Conservation (phyloP, 169 alveolate genomes). For the Perkinsus chesapeaki region DNA sequence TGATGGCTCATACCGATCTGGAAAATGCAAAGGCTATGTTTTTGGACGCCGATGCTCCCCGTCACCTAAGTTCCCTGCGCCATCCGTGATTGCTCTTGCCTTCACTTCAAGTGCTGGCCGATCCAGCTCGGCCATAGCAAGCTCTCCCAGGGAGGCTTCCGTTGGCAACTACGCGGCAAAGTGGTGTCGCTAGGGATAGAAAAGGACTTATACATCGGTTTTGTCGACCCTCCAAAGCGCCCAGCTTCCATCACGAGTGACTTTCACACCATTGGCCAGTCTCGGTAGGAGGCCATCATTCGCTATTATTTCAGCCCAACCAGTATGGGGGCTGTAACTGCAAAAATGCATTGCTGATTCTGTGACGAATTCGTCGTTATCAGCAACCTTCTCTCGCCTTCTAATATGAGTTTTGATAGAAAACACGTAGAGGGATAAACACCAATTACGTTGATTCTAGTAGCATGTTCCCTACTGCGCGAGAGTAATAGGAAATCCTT, state of each 20-base stretch:
- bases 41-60: neutral
- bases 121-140: neutral
- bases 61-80: neutral
- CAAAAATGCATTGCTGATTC: neutral
- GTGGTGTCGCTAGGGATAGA: neutral
- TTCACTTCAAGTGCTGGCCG: neutral
- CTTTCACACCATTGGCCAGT: neutral
- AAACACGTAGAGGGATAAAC: no score
- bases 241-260: neutral
- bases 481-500: neutral
- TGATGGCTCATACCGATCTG: neutral
- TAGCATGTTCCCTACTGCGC: neutral
- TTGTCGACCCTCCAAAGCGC: neutral
- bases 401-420: no score
- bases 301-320: neutral
- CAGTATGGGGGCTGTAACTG: neutral
- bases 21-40: neutral
- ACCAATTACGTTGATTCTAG: no score
- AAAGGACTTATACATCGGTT: neutral
- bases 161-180: neutral
- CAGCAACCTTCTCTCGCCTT: no score
- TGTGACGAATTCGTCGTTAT: neutral
- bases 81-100: neutral
- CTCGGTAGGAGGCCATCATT: neutral
- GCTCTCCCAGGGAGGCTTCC: neutral